Evolutionary conservation across 164 flowering plant genomes (phyloP), one percentile per base, ranked within the genome.

Genomic region (Aristolochia californica): DNA sequence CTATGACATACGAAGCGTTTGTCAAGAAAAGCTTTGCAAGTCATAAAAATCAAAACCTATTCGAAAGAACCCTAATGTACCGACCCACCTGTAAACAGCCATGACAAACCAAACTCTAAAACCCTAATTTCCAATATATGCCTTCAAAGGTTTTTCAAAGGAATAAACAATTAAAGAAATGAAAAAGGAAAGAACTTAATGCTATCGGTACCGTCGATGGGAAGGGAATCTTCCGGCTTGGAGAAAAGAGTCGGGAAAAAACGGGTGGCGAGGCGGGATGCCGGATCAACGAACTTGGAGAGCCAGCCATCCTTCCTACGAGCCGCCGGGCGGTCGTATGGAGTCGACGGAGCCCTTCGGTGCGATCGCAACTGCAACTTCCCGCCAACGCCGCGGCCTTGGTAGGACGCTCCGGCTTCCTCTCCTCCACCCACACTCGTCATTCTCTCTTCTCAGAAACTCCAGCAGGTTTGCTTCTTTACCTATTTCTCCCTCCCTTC

Each of bases 211-310:
- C 21, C 13, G 26, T 59, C 56, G 24, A 66, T 56, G 12, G 50
- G 20, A 13, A 16, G 14, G 12, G 73, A 28, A n/a, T 26, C n/a
- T 48, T 27, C 45, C 34, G 74, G 44, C 27, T 61, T 77, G 24
- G 87, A 75, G 71, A 85, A 77, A 55, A 80, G 51, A 5, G 80
- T 77, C 20, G 91, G 87, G 18, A 85, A 52, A 21, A 88, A n/a
- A 5, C 73, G 74, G 7, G 68, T 68, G 66, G 90, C 87, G 47
- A 88, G 72, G 0, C 85, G 82, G 43, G 62, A 63, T 0, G 91
- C 93, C 12, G 91, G 87, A 67, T 72, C 68, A 7, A 80, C 87
- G 24, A 85, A 38, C 74, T 68, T 83, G 43, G 88, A 84, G 10
- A 84, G 53, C 91, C 91, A 84, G 4, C 59, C 56, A 25, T 45